phyloP scores from a whole-genome alignment of 495 filamentous ascomycete genomes.

The Thozetella sp. region DNA sequence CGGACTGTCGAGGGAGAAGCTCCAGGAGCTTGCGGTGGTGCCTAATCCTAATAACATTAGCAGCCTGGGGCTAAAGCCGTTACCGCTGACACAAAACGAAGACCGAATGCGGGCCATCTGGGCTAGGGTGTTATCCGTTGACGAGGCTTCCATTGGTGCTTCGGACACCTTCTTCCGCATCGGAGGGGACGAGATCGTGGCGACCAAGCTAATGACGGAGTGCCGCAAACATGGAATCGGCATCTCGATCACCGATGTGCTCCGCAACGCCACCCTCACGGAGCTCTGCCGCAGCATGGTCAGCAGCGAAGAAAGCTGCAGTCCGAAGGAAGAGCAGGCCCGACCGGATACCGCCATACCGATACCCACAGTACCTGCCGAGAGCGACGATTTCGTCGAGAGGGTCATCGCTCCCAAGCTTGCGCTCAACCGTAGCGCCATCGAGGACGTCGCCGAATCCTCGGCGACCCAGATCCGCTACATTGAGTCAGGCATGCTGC shows the following conservation, averaged over 20 bases:
- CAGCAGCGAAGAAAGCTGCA: conserved; percentile 8
- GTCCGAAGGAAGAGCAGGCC: not conserved
- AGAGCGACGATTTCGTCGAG: conserved; percentile 27
- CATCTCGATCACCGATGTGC: conserved; percentile 37
- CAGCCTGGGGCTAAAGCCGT: conserved; percentile 33
- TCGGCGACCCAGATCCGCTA: conserved; percentile 42
- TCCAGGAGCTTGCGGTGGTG: conserved; percentile 30
- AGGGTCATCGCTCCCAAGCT: conserved; percentile 34
- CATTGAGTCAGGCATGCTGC: conserved; percentile 47
- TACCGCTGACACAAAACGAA: conserved; percentile 42
- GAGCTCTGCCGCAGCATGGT: conserved; percentile 37
- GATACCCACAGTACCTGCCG: not conserved
- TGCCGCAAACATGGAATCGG: conserved; percentile 35
- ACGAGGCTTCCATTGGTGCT: conserved; percentile 35
- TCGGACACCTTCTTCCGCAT: conserved; percentile 43
- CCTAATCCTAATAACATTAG: conserved; percentile 31
- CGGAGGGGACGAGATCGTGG: conserved; percentile 43
- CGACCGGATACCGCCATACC: conserved; percentile 2
- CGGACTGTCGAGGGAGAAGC: conserved; percentile 35
- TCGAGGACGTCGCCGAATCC: conserved; percentile 44
- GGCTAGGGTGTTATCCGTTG: conserved; percentile 37
- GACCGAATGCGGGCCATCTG: conserved; percentile 43
- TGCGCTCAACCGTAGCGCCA: conserved; percentile 28
- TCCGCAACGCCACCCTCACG: conserved; percentile 32
- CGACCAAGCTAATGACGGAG: conserved; percentile 36